phyloP scores from a whole-genome alignment of 2,329 filamentous ascomycete genomes.

The Cyphellophora attinorum region DNA sequence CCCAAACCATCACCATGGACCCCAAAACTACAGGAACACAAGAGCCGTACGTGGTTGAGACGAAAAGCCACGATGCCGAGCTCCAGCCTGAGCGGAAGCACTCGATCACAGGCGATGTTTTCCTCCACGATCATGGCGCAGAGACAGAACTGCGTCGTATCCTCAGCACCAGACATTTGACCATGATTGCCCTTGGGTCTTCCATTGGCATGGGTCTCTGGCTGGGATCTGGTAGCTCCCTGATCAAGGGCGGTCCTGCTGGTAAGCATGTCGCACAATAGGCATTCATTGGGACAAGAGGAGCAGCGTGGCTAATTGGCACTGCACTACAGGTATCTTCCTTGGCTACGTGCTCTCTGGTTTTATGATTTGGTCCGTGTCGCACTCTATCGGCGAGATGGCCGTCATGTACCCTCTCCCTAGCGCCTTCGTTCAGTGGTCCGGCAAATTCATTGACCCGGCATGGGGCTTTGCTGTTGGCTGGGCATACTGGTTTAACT shows the following conservation, averaged over 20 bases:
- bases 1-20: too few species aligned
- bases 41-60: background rate
- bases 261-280: constrained; percentile 52
- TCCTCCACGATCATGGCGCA: constrained; percentile 17
- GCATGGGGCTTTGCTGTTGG: constrained; percentile 39
- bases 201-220: constrained; percentile 54
- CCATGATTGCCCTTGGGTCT: constrained; percentile 96
- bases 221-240: constrained; percentile 65
- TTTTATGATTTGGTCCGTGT: constrained; percentile 81
- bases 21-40: background rate
- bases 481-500: constrained; percentile 57
- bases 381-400: constrained; percentile 84
- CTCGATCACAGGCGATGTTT: constrained; percentile 5
- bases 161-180: constrained; percentile 58
- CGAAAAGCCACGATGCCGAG: background rate
- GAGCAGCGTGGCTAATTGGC: background rate
- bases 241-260: constrained; percentile 62
- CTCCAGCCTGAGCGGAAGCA: background rate
- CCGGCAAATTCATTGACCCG: constrained; percentile 82
- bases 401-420: constrained; percentile 86
- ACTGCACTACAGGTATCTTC: background rate
- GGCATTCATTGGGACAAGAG: too few species aligned
- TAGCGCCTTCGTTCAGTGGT: constrained; percentile 84
- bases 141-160: constrained; percentile 27
- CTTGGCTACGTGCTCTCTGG: constrained; percentile 66